Percentiles rank a stretch among this genome's conserved stretches.
Evolutionary conservation across 805 yeast species (phyloP).

Genomic region (Zygosaccharomyces bisporus): DNA sequence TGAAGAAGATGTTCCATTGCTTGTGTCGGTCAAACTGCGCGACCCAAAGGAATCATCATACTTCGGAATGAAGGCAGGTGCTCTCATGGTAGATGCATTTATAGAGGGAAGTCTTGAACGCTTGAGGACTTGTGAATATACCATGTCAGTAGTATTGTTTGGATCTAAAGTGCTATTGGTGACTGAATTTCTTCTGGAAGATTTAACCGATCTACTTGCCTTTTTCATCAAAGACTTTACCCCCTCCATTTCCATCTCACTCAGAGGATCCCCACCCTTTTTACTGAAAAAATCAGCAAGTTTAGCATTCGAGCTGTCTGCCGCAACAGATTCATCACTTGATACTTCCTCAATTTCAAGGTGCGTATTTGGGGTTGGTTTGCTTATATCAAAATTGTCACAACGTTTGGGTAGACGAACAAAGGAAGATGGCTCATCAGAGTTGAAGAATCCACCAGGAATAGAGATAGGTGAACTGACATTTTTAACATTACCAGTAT

Average conservation of each 20-base stretch:
- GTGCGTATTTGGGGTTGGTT: neutral
- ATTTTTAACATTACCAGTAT: neutral
- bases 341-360: conserved; percentile 3
- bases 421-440: conserved; percentile 11
- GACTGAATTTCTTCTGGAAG: conserved; percentile 5
- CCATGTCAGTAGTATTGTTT: conserved; percentile 8
- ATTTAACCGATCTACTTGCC: conserved; percentile 12
- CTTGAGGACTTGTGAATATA: conserved; percentile 14
- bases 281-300: conserved; percentile 65
- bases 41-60: conserved; percentile 27
- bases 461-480: conserved; percentile 11
- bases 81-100: conserved; percentile 17
- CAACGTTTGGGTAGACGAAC: conserved; percentile 7
- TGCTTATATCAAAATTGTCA: conserved; percentile 4
- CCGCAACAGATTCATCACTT: conserved; percentile 12
- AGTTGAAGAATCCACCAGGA: conserved; percentile 31
- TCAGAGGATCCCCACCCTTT: conserved; percentile 72
- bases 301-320: conserved; percentile 50
- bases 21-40: conserved; percentile 18
- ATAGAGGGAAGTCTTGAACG: conserved; percentile 13
- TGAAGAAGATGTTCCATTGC: conserved; percentile 23
- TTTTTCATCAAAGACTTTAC: conserved; percentile 57
- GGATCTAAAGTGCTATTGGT: neutral
- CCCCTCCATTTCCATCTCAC: conserved; percentile 78
- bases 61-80: conserved; percentile 38